Evolutionary conservation across 768 basidiomycete species (phyloP), one percentile per base, ranked within the genome.

Genomic region (Thelephora aurantiotincta): DNA sequence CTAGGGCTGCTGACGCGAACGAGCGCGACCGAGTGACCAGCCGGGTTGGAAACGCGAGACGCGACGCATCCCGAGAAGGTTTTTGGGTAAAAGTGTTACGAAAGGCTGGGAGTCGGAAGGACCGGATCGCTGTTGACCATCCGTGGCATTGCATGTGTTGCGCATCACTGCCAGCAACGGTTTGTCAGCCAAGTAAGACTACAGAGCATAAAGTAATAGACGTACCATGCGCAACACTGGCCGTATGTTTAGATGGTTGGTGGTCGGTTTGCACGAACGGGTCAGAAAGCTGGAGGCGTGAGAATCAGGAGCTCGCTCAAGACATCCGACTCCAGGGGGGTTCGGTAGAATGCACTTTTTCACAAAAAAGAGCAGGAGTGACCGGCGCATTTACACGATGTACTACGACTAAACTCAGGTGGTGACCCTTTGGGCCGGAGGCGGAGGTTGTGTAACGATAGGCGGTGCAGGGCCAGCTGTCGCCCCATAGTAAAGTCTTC

Each of bases 401-500:
- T 30, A 9, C 26, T 30, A 30, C 26, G 26, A 30, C 4, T 30
- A 30, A 30, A 30, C 26, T 30, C 26, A 30, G 26, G 26, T 30
- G 26, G 26, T 30, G 5, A 30, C 26, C 26, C 26, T 4, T 30
- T 30, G 26, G 26, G 26, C 26, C 9, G 26, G 26, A 30, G 26
- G 26, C 26, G 26, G 26, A 9, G 26, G 26, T 30, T 4, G 26
- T 9, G 26, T 9, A 30, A 30, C 4, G 26, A 30, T 30, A 30
- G 38, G 38, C 16, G 38, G 38, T 14, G 12, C 38, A 9, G 12
- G 9, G 22, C 18, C 7, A 9, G 49, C 18, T 18, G 54, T 50
- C 23, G 78, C 73, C 58, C 75, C 78, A 66, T 89, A 96, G 63
- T 97, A 96, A 30, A 97, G 67, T 55, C 93, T 73, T 37, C 75